These are phyloP conservation scores for Paramecium caudatum DNA, from an alignment of 73 alveolate genomes.

Conservation along the genomic window DNA sequence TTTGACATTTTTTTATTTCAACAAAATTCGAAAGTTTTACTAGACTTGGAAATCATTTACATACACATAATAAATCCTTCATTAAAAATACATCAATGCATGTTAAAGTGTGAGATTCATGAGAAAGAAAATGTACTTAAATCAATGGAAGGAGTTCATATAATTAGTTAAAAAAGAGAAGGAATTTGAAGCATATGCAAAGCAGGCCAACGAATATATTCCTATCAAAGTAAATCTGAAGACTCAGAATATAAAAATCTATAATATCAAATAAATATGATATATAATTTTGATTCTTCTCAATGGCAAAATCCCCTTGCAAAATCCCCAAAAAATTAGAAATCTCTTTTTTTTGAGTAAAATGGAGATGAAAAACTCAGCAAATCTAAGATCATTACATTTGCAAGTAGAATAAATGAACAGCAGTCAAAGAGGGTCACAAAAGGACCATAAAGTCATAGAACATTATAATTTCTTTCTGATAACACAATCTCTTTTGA, in stretches of 20 bases:
- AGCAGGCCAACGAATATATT: slow-evolving; percentile 9
- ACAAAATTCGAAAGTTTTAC: not conserved
- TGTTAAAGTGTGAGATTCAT: not conserved
- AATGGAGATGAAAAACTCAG: slow-evolving; percentile 6
- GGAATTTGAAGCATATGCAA: slow-evolving; percentile 22
- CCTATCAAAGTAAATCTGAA: slow-evolving; percentile 15
- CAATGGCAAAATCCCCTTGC: not conserved
- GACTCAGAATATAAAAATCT: slow-evolving; percentile 24
- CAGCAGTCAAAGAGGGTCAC: not conserved
- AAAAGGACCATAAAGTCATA: not conserved
- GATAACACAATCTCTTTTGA: not conserved
- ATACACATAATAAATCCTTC: not conserved
- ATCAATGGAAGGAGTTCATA: not conserved
- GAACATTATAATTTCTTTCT: not conserved
- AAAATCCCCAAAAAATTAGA: too few relatives aligned
- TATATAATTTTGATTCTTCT: slow-evolving; percentile 26
- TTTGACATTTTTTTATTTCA: not conserved
- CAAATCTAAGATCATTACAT: not conserved
- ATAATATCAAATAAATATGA: slow-evolving; percentile 42
- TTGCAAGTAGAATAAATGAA: not conserved
- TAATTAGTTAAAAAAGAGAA: not conserved
- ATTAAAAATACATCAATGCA: not conserved
- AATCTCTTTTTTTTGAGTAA: not conserved
- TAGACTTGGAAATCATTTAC: slow-evolving; percentile 29
- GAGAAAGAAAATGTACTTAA: not conserved